Evolutionary conservation across 129 eudicot species (phyloP).

Genomic region (Flaveria robusta): DNA sequence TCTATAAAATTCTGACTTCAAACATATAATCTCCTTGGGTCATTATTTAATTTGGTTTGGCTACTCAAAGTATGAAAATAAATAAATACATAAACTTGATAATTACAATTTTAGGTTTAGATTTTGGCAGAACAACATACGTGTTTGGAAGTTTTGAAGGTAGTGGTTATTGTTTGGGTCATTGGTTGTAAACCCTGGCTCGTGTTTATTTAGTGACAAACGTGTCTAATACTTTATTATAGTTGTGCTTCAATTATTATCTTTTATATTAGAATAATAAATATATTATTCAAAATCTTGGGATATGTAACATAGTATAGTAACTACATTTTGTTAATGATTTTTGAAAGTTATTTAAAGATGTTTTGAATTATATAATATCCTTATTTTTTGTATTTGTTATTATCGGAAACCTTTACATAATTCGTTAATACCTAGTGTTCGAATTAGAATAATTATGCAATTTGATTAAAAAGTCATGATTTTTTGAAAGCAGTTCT

Average conservation of each 20-base stretch:
- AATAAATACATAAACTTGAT: too few relatives aligned
- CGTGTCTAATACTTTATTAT: conserved; percentile 18
- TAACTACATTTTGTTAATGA: neutral
- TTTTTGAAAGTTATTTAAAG: neutral
- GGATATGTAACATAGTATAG: neutral
- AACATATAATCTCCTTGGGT: too few relatives aligned
- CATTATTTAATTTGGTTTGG: too few relatives aligned
- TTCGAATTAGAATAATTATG: neutral
- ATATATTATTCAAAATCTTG: neutral
- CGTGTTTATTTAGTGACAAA: conserved; percentile 18
- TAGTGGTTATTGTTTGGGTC: conserved; percentile 12
- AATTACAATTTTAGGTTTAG: neutral
- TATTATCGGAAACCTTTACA: neutral
- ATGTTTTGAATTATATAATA: neutral
- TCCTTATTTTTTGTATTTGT: neutral
- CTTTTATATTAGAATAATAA: neutral
- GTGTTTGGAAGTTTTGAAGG: neutral
- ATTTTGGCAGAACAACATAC: neutral
- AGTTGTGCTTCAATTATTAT: neutral
- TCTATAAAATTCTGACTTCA: too few relatives aligned
- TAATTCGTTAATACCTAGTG: neutral
- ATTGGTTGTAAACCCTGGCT: neutral
- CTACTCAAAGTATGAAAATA: too few relatives aligned
- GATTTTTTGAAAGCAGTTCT: neutral
- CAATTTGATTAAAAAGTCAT: neutral